Base-by-base conservation (phyloP, 129 eudicot genomes). In the Tanacetum coccineum region DNA sequence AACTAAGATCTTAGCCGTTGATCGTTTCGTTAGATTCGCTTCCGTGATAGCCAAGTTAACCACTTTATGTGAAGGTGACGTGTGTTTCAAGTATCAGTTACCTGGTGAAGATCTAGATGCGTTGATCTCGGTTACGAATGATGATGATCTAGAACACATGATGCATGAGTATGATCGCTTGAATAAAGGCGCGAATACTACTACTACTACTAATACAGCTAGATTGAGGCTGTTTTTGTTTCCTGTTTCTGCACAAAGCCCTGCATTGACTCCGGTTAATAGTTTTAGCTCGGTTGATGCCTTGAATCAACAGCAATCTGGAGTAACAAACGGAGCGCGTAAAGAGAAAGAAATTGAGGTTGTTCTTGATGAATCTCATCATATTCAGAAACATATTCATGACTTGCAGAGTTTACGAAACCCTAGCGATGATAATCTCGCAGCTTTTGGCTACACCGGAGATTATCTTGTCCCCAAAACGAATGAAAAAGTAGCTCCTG, bases 81-180 rank as follows among this genome's bases (percentile, higher is more conserved):
- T 83, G 0, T 76, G 79, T 53, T 83, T 89, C 26, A 89, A 89
- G 82, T 89, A 89, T 46, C 96, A 89, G 71, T 68, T 86, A 42
- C 96, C 96, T 5, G 96, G 90, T 17, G 96, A 89, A 44, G 96
- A 88, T 67, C 93, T 88, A 9, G 93, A 89, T 30, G 96, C 96
- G 0, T 71, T 88, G 71, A 86, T 89, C 17, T 86, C 96, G 3
- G 96, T 89, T 9, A 85, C 94, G 1, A 89, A 89, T 13, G 97
- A 90, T 61, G 95, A 87, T 55, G 97, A 90, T 78, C 66, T 90
- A 13, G 89, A 87, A 40, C 95, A 90, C 64, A 87, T 90, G 97
- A 87, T 87, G 97, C 85, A 82, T 30, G 97, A 90, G 82, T 84
- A 84, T 30, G 95, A 90, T 68, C 85, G 97, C 46, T 57, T 84